Base-by-base conservation (phyloP, 108 stramenopile genomes). In the Craspedostauros australis region DNA sequence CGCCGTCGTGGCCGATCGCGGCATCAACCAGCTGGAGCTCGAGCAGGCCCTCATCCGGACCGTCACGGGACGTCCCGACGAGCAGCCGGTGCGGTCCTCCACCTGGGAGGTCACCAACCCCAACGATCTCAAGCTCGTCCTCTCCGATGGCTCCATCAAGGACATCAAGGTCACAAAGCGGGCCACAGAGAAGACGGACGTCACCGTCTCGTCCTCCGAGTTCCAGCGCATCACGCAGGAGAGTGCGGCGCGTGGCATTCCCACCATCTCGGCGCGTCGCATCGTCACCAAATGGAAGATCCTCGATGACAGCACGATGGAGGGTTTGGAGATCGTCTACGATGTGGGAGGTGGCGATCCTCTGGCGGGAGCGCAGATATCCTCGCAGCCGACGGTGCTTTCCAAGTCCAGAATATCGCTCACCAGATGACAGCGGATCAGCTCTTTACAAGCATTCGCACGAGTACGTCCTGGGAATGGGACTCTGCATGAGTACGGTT, bases 131-230 rank as follows among this genome's bases (percentile, higher is more conserved):
- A 59, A 64, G 3, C 37, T 83, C 3, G 57, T 58, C 4, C 37
- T 76, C 0, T 37, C 39, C 6, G 77, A 82, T 71, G 88, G 88
- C 19, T 58, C 62, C 16, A 60, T 57, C 20, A 79, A 79, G 41
- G 84, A 90, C 64, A 67, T 90, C 47, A 86, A 82, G 54, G 82
- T 84, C 5, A 90, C 88, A 5, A 90, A 90, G 49, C 75, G 88
- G 9, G 68, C 84, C 5, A 70, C 66, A 4, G 82, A 83, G 61
- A 47, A 57, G 9, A 64, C 54, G 23, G 67, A 54, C 12, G 39
- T 33, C 2, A 50, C 65, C 11, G 64, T 86, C 7, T 82, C 73
- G 2, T 67, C 65, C 30, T 82, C 78, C 11, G 84, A 90, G 54
- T 90, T 84, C 45, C 77, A 75, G 50, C 70, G 87, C 32, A 60